Conservation (phyloP, 257 asterid genomes). For the Coffea canephora region DNA sequence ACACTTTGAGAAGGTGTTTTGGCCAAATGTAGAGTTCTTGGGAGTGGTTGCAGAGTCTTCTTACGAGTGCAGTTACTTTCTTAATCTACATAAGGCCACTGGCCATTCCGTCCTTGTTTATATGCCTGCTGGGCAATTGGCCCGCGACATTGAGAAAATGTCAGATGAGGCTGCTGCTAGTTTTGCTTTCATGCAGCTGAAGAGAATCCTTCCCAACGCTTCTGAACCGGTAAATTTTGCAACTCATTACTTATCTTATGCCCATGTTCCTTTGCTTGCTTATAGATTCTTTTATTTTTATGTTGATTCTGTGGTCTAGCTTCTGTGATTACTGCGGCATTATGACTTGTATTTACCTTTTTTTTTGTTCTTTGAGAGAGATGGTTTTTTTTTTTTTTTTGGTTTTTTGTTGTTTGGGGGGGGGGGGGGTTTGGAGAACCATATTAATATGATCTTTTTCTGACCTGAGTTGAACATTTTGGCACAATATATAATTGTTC, state of each 20-base stretch:
- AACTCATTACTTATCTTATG: too few species aligned
- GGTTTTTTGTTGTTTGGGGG: not conserved
- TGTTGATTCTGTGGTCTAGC: not conserved
- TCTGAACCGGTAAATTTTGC: slow-evolving; percentile 63
- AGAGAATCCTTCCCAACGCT: slow-evolving; percentile 81
- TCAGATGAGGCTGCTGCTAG: slow-evolving; percentile 85
- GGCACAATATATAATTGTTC: not conserved
- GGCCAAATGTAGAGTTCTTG: slow-evolving; percentile 98
- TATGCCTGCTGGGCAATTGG: slow-evolving; percentile 95
- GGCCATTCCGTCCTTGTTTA: slow-evolving; percentile 90
- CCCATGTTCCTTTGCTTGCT: not conserved
- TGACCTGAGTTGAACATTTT: not conserved
- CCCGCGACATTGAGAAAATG: slow-evolving; percentile 86
- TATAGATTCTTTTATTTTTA: not conserved
- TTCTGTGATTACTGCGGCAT: too few species aligned
- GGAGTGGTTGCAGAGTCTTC: slow-evolving; percentile 91
- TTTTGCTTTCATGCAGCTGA: slow-evolving; percentile 75
- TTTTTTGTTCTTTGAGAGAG: not conserved
- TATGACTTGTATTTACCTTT: not conserved
- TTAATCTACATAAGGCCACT: slow-evolving; percentile 95
- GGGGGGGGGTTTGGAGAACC: too few species aligned
- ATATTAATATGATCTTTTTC: not conserved
- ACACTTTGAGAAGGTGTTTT: slow-evolving; percentile 75
- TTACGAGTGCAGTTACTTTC: slow-evolving; percentile 86
- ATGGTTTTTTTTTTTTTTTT: not conserved